Conservation (phyloP, 768 basidiomycete species). For the Boletellus sp. region DNA sequence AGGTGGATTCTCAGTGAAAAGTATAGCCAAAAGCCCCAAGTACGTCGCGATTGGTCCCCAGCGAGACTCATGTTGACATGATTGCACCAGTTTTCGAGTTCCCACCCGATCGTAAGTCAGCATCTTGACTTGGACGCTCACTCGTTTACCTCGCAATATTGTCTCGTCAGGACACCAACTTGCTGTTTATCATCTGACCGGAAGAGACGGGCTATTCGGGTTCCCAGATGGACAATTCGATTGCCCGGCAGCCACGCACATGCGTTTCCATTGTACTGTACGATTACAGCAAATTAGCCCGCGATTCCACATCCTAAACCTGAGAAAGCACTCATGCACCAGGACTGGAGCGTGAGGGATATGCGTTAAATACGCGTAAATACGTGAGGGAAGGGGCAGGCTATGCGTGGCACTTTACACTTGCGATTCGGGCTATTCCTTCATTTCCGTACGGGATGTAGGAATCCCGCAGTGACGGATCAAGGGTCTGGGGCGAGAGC, state of each 20-base stretch:
- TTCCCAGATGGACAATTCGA: background rate
- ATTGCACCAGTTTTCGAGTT: constrained; percentile 36
- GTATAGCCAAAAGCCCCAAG: constrained; percentile 59
- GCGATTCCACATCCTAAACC: background rate
- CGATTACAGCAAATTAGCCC: background rate
- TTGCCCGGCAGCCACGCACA: background rate
- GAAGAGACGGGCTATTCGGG: background rate
- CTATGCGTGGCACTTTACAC: constrained; percentile 42
- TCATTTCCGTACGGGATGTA: constrained; percentile 56
- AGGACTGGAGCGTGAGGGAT: background rate
- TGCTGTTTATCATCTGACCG: constrained; percentile 29
- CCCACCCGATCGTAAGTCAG: constrained; percentile 40
- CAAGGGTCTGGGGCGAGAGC: constrained; percentile 14
- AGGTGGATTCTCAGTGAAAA: constrained; percentile 42
- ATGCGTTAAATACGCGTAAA: background rate
- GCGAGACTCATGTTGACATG: constrained; percentile 6
- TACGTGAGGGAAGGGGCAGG: background rate
- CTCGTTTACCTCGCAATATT: too few species aligned
- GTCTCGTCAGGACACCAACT: constrained; percentile 24
- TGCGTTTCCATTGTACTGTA: background rate
- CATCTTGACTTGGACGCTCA: background rate
- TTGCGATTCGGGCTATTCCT: constrained; percentile 46
- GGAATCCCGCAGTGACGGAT: constrained; percentile 18
- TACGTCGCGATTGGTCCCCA: constrained; percentile 3
- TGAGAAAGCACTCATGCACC: background rate